Percentiles rank a stretch among this genome's conserved stretches.
Conservation (phyloP, 805 yeast genomes). For the Suhomyces sp. region DNA sequence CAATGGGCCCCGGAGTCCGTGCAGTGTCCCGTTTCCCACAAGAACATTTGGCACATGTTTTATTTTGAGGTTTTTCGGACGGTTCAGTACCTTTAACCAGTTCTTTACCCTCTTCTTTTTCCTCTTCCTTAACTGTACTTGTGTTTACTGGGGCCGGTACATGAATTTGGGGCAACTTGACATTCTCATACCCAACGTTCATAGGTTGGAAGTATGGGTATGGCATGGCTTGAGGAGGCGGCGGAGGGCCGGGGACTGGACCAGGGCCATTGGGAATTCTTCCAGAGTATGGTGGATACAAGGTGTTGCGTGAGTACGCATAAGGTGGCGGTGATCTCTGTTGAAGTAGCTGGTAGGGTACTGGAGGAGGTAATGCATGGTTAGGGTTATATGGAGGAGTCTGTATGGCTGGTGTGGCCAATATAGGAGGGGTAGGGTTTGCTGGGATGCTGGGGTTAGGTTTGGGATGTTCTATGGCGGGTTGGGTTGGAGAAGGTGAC, state of each 20-base stretch:
- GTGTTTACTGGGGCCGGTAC: too few relatives aligned
- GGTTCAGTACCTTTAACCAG: neutral
- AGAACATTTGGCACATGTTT: neutral
- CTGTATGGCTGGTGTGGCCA: neutral
- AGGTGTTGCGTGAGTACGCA: constrained; percentile 13
- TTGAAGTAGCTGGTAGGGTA: neutral
- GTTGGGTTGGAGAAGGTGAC: neutral
- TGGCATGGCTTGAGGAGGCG: constrained; percentile 12
- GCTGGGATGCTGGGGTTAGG: neutral
- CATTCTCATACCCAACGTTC: neutral
- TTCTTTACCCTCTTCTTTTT: neutral
- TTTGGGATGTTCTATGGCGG: neutral
- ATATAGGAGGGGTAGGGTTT: neutral
- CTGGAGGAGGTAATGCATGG: neutral
- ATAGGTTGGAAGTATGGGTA: neutral
- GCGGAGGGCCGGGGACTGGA: constrained; percentile 42
- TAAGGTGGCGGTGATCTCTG: constrained; percentile 7
- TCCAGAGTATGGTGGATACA: constrained; percentile 33
- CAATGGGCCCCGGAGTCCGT: constrained; percentile 15
- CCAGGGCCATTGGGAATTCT: constrained; percentile 43
- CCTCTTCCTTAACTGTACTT: neutral
- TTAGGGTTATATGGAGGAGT: neutral
- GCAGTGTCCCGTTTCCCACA: neutral
- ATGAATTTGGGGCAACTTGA: constrained; percentile 14
- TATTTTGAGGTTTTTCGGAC: neutral